Conservation (phyloP, 345 rosid genomes). For the Dipteronia sinensis region DNA sequence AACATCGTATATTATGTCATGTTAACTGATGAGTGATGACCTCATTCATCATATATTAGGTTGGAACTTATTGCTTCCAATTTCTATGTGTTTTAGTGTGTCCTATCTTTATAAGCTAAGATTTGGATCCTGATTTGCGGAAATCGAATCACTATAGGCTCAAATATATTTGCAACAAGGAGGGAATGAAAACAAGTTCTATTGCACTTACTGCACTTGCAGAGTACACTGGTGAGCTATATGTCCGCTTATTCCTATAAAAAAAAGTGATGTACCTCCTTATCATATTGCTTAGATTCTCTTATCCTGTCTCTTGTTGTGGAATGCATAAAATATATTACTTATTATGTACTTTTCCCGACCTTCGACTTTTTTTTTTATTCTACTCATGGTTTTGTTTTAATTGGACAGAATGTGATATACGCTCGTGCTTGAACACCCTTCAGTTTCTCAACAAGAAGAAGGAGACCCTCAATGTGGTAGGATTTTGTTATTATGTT, state of each 20-base stretch:
- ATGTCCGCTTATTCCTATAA: slow-evolving; percentile 4
- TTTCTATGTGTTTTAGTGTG: not conserved
- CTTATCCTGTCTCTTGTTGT: not conserved
- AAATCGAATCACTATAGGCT: slow-evolving; percentile 50
- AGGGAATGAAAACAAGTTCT: slow-evolving; percentile 86
- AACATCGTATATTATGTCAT: not conserved
- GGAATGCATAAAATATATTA: not conserved
- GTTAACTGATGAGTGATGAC: not conserved
- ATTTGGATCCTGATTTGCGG: slow-evolving; percentile 11
- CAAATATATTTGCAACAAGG: slow-evolving; percentile 80
- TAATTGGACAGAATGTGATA: slow-evolving; percentile 76
- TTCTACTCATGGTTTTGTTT: slow-evolving; percentile 19
- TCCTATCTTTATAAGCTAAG: not conserved
- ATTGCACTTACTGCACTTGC: slow-evolving; percentile 80
- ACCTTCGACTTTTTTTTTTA: not conserved
- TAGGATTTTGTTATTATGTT: slow-evolving; percentile 32
- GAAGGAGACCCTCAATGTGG: slow-evolving; percentile 81
- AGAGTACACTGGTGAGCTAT: slow-evolving; percentile 78
- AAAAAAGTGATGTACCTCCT: not conserved
- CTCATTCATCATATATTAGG: not conserved
- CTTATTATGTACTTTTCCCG: not conserved
- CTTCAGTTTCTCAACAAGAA: slow-evolving; percentile 95
- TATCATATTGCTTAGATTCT: not conserved
- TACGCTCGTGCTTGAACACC: slow-evolving; percentile 92
- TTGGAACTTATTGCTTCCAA: not conserved